Conservation (phyloP, 139 green algal genomes). For the Penium margaritaceum region DNA sequence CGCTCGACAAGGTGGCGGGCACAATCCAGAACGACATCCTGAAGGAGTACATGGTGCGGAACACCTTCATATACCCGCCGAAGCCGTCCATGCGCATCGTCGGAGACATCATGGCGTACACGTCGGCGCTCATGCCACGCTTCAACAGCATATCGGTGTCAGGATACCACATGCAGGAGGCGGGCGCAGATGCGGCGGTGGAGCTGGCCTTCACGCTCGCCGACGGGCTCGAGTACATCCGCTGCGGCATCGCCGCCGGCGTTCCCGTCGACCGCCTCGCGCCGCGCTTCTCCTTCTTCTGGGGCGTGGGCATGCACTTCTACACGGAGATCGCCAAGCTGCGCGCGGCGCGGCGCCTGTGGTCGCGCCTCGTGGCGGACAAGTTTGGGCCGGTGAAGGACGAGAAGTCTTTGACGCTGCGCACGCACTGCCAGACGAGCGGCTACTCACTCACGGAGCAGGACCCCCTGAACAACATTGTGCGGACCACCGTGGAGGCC, state of each 20-base stretch:
- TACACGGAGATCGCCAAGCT: slow-evolving; percentile 65
- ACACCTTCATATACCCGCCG: slow-evolving; percentile 71
- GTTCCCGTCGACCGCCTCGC: slow-evolving; percentile 53
- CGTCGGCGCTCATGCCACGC: slow-evolving; percentile 50
- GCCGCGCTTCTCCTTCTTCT: slow-evolving; percentile 51
- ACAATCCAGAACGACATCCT: slow-evolving; percentile 76
- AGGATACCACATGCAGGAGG: slow-evolving; percentile 65
- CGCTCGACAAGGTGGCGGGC: slow-evolving; percentile 44
- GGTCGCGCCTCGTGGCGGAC: too few relatives aligned
- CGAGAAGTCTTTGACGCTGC: slow-evolving; percentile 54
- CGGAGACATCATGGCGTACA: slow-evolving; percentile 64
- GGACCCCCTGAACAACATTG: slow-evolving; percentile 45
- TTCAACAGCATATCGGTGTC: slow-evolving; percentile 65
- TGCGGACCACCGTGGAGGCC: slow-evolving; percentile 44
- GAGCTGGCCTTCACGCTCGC: slow-evolving; percentile 66
- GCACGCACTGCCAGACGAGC: slow-evolving; percentile 61
- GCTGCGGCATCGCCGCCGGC: slow-evolving; percentile 50
- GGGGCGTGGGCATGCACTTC: slow-evolving; percentile 65
- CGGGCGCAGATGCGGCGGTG: slow-evolving; percentile 40
- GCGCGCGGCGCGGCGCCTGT: slow-evolving; percentile 58
- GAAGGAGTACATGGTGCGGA: slow-evolving; percentile 77
- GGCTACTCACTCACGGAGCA: slow-evolving; percentile 44
- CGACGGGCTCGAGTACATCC: slow-evolving; percentile 65
- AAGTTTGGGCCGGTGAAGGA: too few relatives aligned
- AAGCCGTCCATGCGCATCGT: slow-evolving; percentile 62